Conservation (phyloP, 2,329 filamentous ascomycete species). For the Cladosporium sp. region DNA sequence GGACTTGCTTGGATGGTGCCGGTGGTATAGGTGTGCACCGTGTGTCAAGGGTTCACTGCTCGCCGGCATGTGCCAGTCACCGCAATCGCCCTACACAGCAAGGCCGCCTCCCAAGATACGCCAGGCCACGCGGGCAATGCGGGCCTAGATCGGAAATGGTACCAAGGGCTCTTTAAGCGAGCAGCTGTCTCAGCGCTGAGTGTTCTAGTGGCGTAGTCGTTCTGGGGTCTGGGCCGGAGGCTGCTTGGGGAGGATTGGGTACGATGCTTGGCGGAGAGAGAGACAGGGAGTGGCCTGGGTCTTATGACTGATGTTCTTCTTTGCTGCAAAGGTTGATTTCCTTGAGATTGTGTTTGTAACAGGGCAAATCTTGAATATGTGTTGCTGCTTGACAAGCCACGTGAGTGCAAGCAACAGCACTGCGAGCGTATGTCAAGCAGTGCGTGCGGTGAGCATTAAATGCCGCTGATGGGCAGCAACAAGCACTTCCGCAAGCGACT, state of each 20-base stretch:
- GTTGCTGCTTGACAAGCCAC: background rate
- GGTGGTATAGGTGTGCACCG: background rate
- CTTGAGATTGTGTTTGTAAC: background rate
- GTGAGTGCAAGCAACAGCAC: background rate
- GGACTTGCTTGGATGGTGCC: background rate
- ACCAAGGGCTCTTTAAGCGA: slow-evolving; percentile 13
- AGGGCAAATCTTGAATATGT: background rate
- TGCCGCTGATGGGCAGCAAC: background rate
- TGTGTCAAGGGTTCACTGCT: slow-evolving; percentile 7
- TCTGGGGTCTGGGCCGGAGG: slow-evolving; percentile 4
- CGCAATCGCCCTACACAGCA: slow-evolving; percentile 14
- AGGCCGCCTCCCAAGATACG: slow-evolving; percentile 8
- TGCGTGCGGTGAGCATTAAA: background rate
- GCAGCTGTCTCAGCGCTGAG: slow-evolving; percentile 5
- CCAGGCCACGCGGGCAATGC: slow-evolving; percentile 1
- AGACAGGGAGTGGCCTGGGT: background rate
- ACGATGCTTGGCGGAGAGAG: background rate
- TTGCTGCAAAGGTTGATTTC: background rate
- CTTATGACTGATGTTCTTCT: background rate
- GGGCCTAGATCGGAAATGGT: slow-evolving; percentile 9
- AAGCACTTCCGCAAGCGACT: slow-evolving; percentile 14
- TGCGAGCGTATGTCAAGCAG: background rate
- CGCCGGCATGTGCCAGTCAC: slow-evolving; percentile 14
- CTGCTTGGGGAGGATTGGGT: background rate
- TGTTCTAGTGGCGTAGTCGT: background rate